These are phyloP conservation scores for Nemania sp. DNA, from an alignment of 2,329 filamentous ascomycete species.

Conservation along the genomic window DNA sequence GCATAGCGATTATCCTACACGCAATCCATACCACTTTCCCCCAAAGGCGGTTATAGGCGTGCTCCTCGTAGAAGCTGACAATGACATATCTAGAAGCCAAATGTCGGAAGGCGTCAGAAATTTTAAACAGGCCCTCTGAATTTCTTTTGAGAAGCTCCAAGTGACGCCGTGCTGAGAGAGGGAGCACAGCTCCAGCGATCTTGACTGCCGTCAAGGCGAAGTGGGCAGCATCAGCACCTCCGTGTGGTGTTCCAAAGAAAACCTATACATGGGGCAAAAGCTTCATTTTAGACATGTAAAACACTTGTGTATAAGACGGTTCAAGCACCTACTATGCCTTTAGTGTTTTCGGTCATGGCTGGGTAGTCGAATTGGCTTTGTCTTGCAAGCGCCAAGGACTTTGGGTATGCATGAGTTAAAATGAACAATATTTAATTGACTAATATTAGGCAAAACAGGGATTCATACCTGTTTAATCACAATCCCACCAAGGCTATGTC, in stretches of 20 bases:
- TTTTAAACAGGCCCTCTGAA: background rate
- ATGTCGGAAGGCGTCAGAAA: conserved; percentile 2
- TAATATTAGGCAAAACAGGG: no score
- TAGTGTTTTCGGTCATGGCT: background rate
- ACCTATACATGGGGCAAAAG: background rate
- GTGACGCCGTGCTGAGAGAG: background rate
- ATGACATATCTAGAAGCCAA: conserved; percentile 1
- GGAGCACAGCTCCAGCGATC: background rate
- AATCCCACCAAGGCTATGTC: conserved; percentile 6
- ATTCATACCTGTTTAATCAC: conserved; percentile 11
- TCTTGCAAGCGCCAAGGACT: conserved; percentile 1
- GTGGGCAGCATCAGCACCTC: background rate
- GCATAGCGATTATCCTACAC: no score
- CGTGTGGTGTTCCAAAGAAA: conserved; percentile 14
- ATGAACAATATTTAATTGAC: background rate
- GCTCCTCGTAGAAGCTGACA: conserved; percentile 10
- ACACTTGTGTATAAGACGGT: background rate
- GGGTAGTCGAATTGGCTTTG: background rate
- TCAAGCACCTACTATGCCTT: conserved; percentile 8
- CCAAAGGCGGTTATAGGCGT: background rate
- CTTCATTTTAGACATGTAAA: background rate
- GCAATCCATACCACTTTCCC: conserved; percentile 9
- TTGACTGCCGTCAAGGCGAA: background rate
- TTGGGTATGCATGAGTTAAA: background rate
- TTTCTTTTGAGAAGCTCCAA: background rate